Evolutionary conservation across 805 yeast genomes (phyloP), one percentile per base, ranked within the genome.

Genomic region (Scheffersomyces ergatensis): DNA sequence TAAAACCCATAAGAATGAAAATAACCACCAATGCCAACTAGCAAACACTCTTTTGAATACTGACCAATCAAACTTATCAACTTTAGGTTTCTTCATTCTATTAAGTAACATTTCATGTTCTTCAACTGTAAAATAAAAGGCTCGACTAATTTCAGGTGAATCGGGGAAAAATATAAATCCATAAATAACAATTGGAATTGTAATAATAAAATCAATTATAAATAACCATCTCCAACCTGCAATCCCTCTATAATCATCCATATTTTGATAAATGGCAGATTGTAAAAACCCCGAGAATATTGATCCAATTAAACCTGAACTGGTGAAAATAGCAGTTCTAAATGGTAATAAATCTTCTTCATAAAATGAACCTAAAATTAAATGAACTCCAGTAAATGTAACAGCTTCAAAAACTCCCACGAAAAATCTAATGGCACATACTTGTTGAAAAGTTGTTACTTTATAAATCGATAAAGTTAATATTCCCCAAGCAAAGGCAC

Each of bases 211-310:
- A 57, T 81, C 85, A 45, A 81, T 77, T 34, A 82, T 76, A 52
- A 79, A 82, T n/a, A 80, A 73, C 85, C 85, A 80, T 56, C 82
- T 69, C 85, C 85, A 80, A 6, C 86, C 85, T 3, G 70, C 67
- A 13, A 80, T 54, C 0, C 82, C 82, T n/a, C 58, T 55, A 16
- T 48, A 54, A 40, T 77, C 74, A 47, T 74, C 57, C 67, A 78
- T 62, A 47, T 67, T 66, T 15, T 54, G 58, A 49, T 69, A 71
- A 27, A 78, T 77, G 2, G 78, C 75, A n/a, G 74, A 71, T 52
- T 78, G 83, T 74, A 79, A 68, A n/a, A 75, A 70, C 1, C 79
- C 75, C 33, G 80, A 72, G 47, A 78, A 75, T 40, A 78, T 70
- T 18, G 77, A 71, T 0, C 85, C 83, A 30, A 78, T 45, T 20